These are phyloP conservation scores for Cryptococcus sp. DNA, from an alignment of 1,284 basidiomycete species.

Conservation along the genomic window DNA sequence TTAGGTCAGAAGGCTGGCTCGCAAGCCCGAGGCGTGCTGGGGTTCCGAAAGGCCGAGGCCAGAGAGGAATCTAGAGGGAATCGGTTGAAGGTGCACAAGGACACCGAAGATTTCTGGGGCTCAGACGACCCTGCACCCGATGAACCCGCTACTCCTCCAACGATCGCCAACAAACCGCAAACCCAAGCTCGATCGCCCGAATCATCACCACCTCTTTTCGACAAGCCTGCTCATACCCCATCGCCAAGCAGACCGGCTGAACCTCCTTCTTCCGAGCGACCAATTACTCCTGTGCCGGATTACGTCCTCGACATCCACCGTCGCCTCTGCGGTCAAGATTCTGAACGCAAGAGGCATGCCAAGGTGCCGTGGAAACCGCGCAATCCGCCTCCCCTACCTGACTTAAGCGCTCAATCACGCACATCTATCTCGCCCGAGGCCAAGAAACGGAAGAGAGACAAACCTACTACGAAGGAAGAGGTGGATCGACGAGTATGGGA, in stretches of 20 bases:
- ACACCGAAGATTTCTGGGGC: constrained; percentile 20
- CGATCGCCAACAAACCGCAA: too few species aligned
- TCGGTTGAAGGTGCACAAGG: constrained; percentile 6
- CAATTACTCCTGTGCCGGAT: constrained; percentile 32
- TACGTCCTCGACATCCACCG: constrained; percentile 26
- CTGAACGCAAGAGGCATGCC: constrained; percentile 5
- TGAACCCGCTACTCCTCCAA: too few species aligned
- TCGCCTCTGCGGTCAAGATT: constrained; percentile 30
- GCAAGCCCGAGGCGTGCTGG: neutral
- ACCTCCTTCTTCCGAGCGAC: constrained; percentile 6
- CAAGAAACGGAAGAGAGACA: constrained; percentile 7
- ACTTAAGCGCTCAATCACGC: too few species aligned
- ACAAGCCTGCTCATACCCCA: neutral
- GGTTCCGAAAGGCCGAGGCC: neutral
- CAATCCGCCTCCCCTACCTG: neutral
- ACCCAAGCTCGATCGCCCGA: too few species aligned
- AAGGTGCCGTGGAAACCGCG: constrained; percentile 17
- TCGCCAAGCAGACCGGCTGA: neutral
- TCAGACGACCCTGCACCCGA: neutral
- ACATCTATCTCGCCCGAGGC: too few species aligned
- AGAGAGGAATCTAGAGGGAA: neutral
- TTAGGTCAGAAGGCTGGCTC: constrained; percentile 2
- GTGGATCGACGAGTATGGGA: constrained; percentile 10
- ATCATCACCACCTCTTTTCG: constrained; percentile 2
- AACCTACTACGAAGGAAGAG: constrained; percentile 1